Base-by-base conservation (phyloP, 192 early-diverging fungal genomes). In the Coemansia sp. region DNA sequence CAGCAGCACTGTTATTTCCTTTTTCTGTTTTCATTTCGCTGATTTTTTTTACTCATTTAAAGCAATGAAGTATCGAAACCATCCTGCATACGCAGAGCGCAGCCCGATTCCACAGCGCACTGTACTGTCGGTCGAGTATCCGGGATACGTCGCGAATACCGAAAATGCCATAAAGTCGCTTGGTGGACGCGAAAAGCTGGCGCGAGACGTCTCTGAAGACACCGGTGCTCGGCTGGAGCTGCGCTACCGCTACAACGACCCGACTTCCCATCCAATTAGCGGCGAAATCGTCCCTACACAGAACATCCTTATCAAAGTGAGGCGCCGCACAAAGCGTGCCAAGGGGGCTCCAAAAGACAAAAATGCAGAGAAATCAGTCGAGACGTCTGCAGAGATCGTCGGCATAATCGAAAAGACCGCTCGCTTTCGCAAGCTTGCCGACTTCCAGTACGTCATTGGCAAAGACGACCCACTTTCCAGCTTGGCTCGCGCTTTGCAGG, bases 291-390 rank as follows among this genome's bases (percentile, higher is more conserved):
- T 75, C n/a, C 45, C 67, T 4, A 76, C 73, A 0, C 51, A 69
- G 2, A 76, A 80, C 60, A 34, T 83, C 0, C 64, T 82, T 29
- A 29, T 83, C 20, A 83, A 83, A 48, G 82, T 83, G 7, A 80
- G 64, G 1, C 64, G 71, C 4, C 68, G 68, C 10, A 60, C 69
- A 4, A 61, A 60, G 24, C 71, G 64, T 24, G 25, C 32, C 7
- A 64, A 65, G 34, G 51, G 57, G 4, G 32, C 27, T 14, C 34
- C 61, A 1, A 30, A 42, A 24, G 27, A 54, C 23, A 42, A 42
- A 14, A 35, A 25, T 6, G 45, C 29, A 24, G 58, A 22, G n/a
- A 58, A 48, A 8, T 2, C 35, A 1, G 30, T 27, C 6, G 30
- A 50, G 16, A 42, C 60, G 6, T 47, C 46, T 2, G 74, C 67